Evolutionary conservation across 306 rosid genomes (phyloP).

Genomic region (Medicago lupulina): DNA sequence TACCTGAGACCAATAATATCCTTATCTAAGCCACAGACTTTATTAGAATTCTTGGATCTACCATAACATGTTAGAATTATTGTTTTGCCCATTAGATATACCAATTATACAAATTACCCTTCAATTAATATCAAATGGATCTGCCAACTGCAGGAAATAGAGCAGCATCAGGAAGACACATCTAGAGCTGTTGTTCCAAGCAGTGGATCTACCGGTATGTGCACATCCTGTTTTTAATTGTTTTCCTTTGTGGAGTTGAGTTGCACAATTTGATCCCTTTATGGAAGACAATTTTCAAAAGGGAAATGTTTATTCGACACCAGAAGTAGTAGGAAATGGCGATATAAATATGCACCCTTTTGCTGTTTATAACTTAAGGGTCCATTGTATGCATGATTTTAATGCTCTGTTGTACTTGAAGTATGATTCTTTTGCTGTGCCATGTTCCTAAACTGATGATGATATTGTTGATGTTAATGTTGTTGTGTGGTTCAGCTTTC

Average conservation of each 20-base stretch:
- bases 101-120: no score
- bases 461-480: no score
- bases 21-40: no score
- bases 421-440: not conserved
- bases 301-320: no score
- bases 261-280: not conserved
- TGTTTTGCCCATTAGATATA: no score
- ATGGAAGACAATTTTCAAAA: not conserved
- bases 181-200: not conserved
- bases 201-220: not conserved
- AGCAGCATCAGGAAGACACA: not conserved
- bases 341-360: not conserved
- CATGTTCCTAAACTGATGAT: no score
- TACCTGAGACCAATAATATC: no score
- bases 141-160: not conserved
- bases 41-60: no score
- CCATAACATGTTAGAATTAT: no score
- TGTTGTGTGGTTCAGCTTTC: no score
- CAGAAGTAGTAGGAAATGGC: not conserved
- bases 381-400: not conserved
- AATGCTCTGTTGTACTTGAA: not conserved
- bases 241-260: not conserved
- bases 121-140: no score
- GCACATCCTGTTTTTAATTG: not conserved
- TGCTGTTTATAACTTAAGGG: not conserved